Base-by-base conservation (phyloP, 306 rosid species). In the Adenanthera pavonina region DNA sequence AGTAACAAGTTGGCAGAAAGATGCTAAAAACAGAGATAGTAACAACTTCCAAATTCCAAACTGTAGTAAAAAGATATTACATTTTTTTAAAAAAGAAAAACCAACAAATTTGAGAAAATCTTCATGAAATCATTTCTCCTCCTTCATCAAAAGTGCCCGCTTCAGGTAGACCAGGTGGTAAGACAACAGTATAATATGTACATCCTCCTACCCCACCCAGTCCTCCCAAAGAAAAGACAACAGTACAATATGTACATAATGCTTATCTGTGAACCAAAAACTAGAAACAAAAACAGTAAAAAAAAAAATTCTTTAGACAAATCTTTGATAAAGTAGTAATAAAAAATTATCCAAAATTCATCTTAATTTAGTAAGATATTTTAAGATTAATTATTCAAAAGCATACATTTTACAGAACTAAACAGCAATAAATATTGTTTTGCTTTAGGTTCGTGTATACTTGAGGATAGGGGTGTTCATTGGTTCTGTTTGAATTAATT, bases 1-100 rank as follows among this genome's bases (percentile, higher is more conserved):
- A 68, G 74, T 69, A 53, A 77, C 66, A 51, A 82, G 78, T 71
- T 48, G 72, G 67, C 48, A 49, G 41, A 82, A 51, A 40, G 44
- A 17, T 56, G 72, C 17, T 17, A 25, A 59, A 54, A 20, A 17
- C 56, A 72, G 13, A 35, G 69, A 71, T 44, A 30, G 46, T 47
- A 78, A 65, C 33, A 77, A 19, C 51, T 35, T 67, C 43, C 49
- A 79, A 48, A 73, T 41, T 40, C 15, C 48, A 59, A 76, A 70
- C 40, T 17, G 53, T 4, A 43, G 53, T n/a, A 43, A 43, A 43
- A 68, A 68, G n/a, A 33, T 5, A 33, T 10, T 59, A 59, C 40
- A 33, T 19, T 19, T n/a, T 7, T 12, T 16, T 68, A 43, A n/a
- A 10, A 19, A 3, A 68, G 36, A 40, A 30, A n/a, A 20, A 64